phyloP scores from a whole-genome alignment of 1,139 yeast species.

The Cylindricascospora bacillispora region DNA sequence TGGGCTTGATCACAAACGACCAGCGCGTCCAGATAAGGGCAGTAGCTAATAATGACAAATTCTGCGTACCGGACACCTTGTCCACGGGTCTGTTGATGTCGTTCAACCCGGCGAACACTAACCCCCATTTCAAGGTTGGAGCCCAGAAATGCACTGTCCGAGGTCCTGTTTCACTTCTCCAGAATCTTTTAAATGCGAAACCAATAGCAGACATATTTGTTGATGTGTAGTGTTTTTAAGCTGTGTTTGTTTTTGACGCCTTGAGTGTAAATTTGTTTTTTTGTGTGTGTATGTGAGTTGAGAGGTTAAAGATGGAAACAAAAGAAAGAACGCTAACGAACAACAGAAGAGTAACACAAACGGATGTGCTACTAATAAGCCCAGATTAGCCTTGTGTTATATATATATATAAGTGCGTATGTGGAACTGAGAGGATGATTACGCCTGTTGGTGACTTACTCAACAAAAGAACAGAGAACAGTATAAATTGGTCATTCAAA shows the following conservation, averaged over 20 bases:
- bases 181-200: conserved; percentile 44
- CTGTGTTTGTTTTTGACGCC: too few species aligned
- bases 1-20: conserved; percentile 89
- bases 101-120: conserved; percentile 80
- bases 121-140: conserved; percentile 50
- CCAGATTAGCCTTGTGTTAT: too few species aligned
- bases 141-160: conserved; percentile 90
- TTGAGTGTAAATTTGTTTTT: conserved; percentile 4
- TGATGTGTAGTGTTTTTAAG: too few species aligned
- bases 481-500: too few species aligned
- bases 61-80: conserved; percentile 83
- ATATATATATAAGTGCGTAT: too few species aligned
- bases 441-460: too few species aligned
- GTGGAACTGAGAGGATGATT: too few species aligned
- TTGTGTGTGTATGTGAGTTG: not conserved
- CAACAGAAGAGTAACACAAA: too few species aligned
- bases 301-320: too few species aligned
- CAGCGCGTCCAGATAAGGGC: conserved; percentile 98
- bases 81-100: conserved; percentile 89
- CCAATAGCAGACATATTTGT: conserved; percentile 33
- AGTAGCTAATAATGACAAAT: conserved; percentile 72
- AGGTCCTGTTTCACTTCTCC: conserved; percentile 88
- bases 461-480: too few species aligned
- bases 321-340: too few species aligned
- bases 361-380: too few species aligned